A percentile compares a stretch with the other conserved stretches of the same genome.
phyloP scores from a whole-genome alignment of 208 protist species.

The Willaertia magna region DNA sequence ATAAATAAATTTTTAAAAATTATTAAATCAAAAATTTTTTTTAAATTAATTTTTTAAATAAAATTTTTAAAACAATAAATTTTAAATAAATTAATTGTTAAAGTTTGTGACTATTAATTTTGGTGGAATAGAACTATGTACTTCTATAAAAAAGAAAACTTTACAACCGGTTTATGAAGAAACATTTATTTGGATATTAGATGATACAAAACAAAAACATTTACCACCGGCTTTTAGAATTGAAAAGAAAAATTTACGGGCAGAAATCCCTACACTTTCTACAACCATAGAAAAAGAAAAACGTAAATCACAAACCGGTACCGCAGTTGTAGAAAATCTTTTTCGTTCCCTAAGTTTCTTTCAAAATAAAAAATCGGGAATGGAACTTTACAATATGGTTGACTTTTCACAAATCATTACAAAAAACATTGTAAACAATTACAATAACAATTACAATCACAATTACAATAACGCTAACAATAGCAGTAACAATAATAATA shows the following conservation, averaged over 20 bases:
- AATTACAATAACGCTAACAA: background rate
- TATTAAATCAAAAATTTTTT: too few species aligned
- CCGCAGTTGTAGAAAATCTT: background rate
- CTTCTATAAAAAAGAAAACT: background rate
- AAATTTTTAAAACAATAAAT: too few species aligned
- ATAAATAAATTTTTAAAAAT: background rate
- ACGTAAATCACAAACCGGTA: background rate
- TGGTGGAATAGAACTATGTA: background rate
- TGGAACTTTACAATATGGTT: background rate
- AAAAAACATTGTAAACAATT: background rate
- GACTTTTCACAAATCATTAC: background rate
- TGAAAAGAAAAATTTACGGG: background rate
- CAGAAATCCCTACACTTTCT: background rate
- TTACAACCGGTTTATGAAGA: background rate
- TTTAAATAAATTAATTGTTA: background rate
- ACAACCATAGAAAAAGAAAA: background rate
- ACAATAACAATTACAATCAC: background rate
- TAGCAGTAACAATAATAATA: too few species aligned
- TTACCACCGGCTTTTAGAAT: background rate
- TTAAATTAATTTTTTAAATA: too few species aligned
- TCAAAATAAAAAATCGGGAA: too few species aligned
- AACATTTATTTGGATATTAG: background rate
- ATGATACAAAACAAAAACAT: too few species aligned
- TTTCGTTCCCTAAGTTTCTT: background rate
- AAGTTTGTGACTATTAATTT: background rate